Base-by-base conservation (phyloP, 2,329 filamentous ascomycete genomes). In the Chaetomiaceae sp. region DNA sequence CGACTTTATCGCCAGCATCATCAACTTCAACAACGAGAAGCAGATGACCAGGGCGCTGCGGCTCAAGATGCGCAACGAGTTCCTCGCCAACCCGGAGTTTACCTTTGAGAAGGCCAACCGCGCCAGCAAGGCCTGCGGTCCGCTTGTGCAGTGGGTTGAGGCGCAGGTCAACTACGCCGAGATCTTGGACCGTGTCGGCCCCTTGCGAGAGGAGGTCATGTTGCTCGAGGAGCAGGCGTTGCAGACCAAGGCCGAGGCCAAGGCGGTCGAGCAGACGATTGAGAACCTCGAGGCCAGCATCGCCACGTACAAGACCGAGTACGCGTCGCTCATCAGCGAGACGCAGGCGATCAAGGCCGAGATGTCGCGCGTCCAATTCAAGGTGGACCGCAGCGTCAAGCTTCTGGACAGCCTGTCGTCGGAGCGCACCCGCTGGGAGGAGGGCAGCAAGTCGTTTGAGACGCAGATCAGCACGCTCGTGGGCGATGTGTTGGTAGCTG, bases 101-200 rank as follows among this genome's bases (percentile, higher is more conserved):
- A 96, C 91, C 0, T 95, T 91, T 62, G 93, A 99, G 66, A 88
- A 88, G 68, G 93, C 96, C 68, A 95, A 96, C 70, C 89, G 90
- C 62, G 93, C 93, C 55, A 95, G 88, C 72, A 96, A 93, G 73
- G 93, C 93, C 41, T 99, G 93, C 68, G 95, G 93, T 63, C 95
- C 93, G 21, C 78, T 99, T 13, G 92, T 99, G 16, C 90, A 96
- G 66, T 99, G 93, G 93, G 92, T 96, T 3, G 81, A 89, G 67
- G 95, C 93, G 17, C 93, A 99, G 70, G 93, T 99, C 65, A 90
- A 88, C 64, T 99, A 96, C 70, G 96, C 92, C n/a, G 90, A 93
- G 59, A 99, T 99, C 61, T 74, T 99, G 56, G 91, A 97, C 65
- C 84, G 89, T 33, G 90, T 99, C 53, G 95, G 92, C 2, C 93